Evolutionary conservation across 805 yeast genomes (phyloP), one percentile per base, ranked within the genome.

Genomic region (Schizosaccharomyces lindneri): DNA sequence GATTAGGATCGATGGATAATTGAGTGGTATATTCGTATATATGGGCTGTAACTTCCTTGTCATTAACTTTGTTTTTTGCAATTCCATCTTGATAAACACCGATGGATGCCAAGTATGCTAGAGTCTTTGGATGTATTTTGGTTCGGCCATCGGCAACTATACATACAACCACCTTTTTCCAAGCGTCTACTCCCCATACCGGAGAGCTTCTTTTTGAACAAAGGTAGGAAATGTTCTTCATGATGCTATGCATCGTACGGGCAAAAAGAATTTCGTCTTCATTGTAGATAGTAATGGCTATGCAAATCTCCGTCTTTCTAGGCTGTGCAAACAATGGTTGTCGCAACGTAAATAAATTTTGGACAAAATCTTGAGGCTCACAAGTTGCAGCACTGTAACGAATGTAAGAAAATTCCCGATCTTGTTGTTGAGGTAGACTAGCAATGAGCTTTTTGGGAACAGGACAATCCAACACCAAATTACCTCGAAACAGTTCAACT

Each of bases 61-160:
- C 86, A 71, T 93, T 93, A 63, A 93, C 98, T 64, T 78, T 84
- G 43, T 95, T 90, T 70, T 95, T 85, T 60, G 99, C 96, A 72
- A 93, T 87, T 60, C 95, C 97, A 65, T 90, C 97, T 71, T 93
- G 99, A 71, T 87, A 93, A 59, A 93, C 86, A 67, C 99, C 99
- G 73, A 94, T 82, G 0, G 97, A 95, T 0, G 96, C 88, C 63
- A 93, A 76, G 59, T 86, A 79, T 71, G 90, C 95, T 57, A 93
- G 73, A 1, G 89, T 90, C 19, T 95, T 85, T 29, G 85, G 85
- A 67, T 81, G 78, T 59, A 93, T 83, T 68, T 90, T 90, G 63
- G 84, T 81, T 73, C 99, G 82, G 67, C 99, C 99, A 73, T 93
- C 99, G 59, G 95, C 81, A 27, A 93, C 85, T 67, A 93, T 83